Evolutionary conservation across 495 filamentous ascomycete species (phyloP), one percentile per base, ranked within the genome.

Genomic region (Evansstolkia leycettana): DNA sequence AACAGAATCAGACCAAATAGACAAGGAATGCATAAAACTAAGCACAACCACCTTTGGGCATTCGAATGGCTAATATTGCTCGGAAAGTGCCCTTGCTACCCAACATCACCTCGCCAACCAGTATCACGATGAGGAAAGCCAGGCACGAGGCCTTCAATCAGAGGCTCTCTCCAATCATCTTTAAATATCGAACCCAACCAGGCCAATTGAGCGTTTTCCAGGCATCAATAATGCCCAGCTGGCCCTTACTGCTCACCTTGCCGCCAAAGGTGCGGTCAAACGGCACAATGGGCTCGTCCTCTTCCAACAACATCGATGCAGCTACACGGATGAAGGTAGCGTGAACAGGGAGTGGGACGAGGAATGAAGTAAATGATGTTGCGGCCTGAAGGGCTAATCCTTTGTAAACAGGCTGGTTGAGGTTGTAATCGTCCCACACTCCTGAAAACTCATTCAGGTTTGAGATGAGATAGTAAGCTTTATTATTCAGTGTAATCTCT

Each of bases 191-290:
- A 17, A 73, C 55, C 45, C 80, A 74, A 34, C 76, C 75, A 37
- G 69, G 57, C 45, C 73, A 67, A 45, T 76, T 67, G 48, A 92
- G 80, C 16, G 70, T 80, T 31, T 58, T 67, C 75, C 82, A 79
- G 0, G 82, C 84, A 42, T 85, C 80, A 18, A 70, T 51, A 50
- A 88, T 67, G n/a, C n/a, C n/a, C n/a, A n/a, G n/a, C n/a, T n/a
- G n/a, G n/a, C n/a, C n/a, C n/a, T n/a, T n/a, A n/a, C n/a, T n/a
- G 29, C 72, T 72, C 36, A 82, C 64, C 41, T 66, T 70, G 47
- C 81, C 79, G 51, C 69, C 72, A 40, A 83, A 83, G 30, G 65
- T 72, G 33, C 78, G 72, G 57, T 86, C 82, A 36, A 85, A 83
- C 11, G 76, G 73, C 29, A 86, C 76, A 40, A 87, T 82, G 2